Evolutionary conservation across 1,284 basidiomycete genomes (phyloP), one percentile per base, ranked within the genome.

Genomic region (Omphalotus olearius): DNA sequence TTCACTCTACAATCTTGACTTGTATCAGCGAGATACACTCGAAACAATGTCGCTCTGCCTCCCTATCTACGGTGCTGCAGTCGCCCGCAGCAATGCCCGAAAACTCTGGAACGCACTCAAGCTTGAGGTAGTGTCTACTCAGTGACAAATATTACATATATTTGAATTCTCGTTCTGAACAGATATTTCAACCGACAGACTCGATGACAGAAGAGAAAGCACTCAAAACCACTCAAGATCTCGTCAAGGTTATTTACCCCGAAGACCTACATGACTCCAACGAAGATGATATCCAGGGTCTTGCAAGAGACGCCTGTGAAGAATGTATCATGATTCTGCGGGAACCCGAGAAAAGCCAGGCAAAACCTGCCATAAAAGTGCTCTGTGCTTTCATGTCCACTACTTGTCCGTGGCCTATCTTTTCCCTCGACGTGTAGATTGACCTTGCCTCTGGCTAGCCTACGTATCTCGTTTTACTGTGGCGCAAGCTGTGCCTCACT

Each of bases 181-280:
- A 96, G 92, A 88, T 97, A 26, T 90, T 96, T 66, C 93, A 96
- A 74, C 91, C 94, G 0, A 87, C 85, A 4, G 92, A 97, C 64
- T 53, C 69, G 5, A 67, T 78, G 16, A 89, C 89, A 7, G 89
- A 94, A 64, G 72, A 74, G 40, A 79, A 83, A 45, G 88, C 93
- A 0, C 70, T 96, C 30, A 74, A 76, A 40, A 78, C 91, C 0
- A 76, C 85, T 0, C 84, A 87, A 59, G 72, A 79, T 5, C 78
- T 98, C 4, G 75, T 95, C 36, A 71, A 75, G 48, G 88, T 88
- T 0, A 79, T 96, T 5, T 89, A 91, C 64, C 66, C 75, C 0
- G 67, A 66, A 16, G 60, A 61, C 2, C 60, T 64, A 4, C 60
- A 66, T 11, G 66, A 65, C 53, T 58, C 63, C 2, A 64, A n/a